A percentile compares a stretch with the other conserved stretches of the same genome.
These are phyloP conservation scores for Hirschfeldia incana DNA, from an alignment of 345 rosid genomes.

Conservation along the genomic window DNA sequence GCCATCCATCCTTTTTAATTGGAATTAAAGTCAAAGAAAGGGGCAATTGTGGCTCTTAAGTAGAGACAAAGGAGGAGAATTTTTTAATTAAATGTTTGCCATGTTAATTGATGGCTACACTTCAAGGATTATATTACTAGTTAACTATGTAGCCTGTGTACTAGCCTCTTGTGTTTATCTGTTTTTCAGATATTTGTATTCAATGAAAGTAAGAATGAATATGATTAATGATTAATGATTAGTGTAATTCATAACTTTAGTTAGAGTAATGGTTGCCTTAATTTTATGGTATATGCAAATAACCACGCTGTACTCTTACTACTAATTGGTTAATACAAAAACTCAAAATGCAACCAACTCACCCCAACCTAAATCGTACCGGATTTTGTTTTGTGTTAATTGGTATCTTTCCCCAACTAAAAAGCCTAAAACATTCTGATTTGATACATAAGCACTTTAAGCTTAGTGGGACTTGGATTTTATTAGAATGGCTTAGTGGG, in stretches of 20 bases:
- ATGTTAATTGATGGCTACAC: conserved; percentile 1
- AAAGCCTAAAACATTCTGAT: neutral
- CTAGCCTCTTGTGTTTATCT: neutral
- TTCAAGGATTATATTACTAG: conserved; percentile 21
- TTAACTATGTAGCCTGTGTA: neutral
- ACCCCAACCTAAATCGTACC: neutral
- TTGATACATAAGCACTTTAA: neutral
- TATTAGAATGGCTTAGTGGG: neutral
- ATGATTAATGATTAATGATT: neutral
- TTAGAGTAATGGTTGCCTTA: neutral
- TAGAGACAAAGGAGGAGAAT: conserved; percentile 37
- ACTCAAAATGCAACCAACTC: neutral
- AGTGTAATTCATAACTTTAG: neutral
- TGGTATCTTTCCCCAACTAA: neutral
- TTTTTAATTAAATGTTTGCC: conserved; percentile 3
- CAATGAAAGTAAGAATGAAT: neutral
- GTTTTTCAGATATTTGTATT: neutral
- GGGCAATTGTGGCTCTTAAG: conserved; percentile 42
- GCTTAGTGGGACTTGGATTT: neutral
- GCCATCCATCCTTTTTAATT: neutral
- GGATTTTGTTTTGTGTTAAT: neutral
- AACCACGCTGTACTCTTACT: neutral
- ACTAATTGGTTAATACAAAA: neutral
- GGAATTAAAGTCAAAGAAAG: conserved; percentile 31
- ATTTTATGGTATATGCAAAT: neutral